A percentile compares a stretch with the other conserved stretches of the same genome.
phyloP scores from a whole-genome alignment of 2,329 filamentous ascomycete species.

The Colletotrichum sp. region DNA sequence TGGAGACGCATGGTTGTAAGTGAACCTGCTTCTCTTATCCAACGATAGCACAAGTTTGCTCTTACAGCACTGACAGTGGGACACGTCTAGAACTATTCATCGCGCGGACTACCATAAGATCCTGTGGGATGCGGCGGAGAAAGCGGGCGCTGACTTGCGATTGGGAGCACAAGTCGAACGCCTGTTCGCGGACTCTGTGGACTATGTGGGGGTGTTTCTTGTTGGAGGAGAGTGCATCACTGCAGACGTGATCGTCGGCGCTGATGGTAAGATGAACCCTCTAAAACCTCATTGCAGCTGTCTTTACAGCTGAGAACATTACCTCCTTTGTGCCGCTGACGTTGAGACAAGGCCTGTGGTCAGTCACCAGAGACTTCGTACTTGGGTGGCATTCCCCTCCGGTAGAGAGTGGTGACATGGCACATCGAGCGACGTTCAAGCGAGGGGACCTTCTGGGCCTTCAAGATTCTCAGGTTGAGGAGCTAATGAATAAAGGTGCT shows the following conservation, averaged over 20 bases:
- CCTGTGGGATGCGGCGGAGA: not conserved
- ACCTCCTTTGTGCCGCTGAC: not conserved
- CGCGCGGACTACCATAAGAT: not conserved
- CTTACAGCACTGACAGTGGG: not conserved
- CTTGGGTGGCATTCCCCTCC: not conserved
- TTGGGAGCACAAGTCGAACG: not conserved
- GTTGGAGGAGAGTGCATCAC: not conserved
- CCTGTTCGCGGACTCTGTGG: not conserved
- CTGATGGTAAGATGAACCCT: not conserved
- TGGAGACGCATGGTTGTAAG: not conserved
- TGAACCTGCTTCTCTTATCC: not conserved
- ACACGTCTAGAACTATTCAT: not conserved
- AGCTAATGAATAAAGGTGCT: not conserved
- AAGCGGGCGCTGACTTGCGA: not conserved
- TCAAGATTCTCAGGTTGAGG: not conserved
- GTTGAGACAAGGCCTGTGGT: not conserved
- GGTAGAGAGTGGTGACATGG: not conserved
- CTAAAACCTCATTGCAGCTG: not conserved
- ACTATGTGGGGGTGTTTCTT: not conserved
- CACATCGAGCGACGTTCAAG: not conserved
- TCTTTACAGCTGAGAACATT: not conserved
- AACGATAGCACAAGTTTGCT: not conserved
- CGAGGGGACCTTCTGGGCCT: not conserved
- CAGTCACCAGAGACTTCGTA: not conserved
- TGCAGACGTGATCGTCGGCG: not conserved